These are phyloP conservation scores for Rhododendron griersonianum DNA, from an alignment of 148 eudicot genomes.

Conservation along the genomic window DNA sequence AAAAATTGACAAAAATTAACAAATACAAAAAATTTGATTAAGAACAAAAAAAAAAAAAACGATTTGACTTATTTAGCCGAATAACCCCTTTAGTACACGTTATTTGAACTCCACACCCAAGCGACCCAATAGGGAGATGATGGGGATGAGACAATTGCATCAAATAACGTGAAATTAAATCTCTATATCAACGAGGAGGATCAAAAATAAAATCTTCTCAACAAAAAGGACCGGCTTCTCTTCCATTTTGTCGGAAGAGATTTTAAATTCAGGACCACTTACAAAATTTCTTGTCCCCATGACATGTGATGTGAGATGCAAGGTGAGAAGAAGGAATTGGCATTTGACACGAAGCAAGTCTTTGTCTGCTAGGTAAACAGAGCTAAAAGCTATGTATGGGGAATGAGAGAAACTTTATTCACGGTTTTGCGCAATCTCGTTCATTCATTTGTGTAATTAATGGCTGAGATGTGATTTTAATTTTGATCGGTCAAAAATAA, in stretches of 20 bases:
- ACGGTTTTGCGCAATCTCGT: too few relatives aligned
- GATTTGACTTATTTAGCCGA: too few relatives aligned
- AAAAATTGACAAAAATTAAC: too few relatives aligned
- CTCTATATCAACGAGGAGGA: not conserved
- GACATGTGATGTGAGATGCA: not conserved
- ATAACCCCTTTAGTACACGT: not conserved
- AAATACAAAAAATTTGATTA: too few relatives aligned
- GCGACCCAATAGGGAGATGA: not conserved
- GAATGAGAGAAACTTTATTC: too few relatives aligned
- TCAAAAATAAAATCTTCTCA: not conserved
- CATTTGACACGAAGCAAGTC: conserved; percentile 6
- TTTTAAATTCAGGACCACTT: not conserved
- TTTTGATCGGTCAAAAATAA: too few relatives aligned
- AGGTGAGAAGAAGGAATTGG: not conserved
- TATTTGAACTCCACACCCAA: not conserved
- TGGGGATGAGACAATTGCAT: not conserved
- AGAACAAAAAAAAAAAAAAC: too few relatives aligned
- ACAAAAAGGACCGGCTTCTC: not conserved
- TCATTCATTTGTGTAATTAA: too few relatives aligned
- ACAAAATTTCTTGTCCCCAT: not conserved
- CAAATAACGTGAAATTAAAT: not conserved
- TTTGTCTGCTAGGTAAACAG: conserved; percentile 15
- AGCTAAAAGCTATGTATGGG: not conserved
- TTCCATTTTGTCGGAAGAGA: not conserved
- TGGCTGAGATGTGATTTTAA: too few relatives aligned